These are phyloP conservation scores for Anthracocystis walkeri DNA, from an alignment of 1,284 basidiomycete genomes.

Conservation along the genomic window DNA sequence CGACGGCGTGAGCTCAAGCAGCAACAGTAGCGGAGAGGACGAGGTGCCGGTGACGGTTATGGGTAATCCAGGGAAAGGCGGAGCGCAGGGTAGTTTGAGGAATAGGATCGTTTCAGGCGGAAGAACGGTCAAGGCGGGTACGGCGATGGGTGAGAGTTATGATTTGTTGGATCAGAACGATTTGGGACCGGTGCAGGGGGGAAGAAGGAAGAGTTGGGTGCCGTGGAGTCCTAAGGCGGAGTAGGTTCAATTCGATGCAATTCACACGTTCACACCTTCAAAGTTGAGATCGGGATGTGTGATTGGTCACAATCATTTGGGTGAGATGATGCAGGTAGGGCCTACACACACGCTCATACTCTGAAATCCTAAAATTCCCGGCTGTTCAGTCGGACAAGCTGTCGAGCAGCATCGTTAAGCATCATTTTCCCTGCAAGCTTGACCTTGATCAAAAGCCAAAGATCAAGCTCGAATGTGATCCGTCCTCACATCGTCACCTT, in stretches of 20 bases:
- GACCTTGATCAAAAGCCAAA: no score
- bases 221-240: constrained; percentile 30
- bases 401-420: no score
- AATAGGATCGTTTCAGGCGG: constrained; percentile 15
- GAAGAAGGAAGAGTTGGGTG: constrained; percentile 21
- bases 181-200: constrained; percentile 11
- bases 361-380: no score
- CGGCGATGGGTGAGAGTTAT: constrained; percentile 35
- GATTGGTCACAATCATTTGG: no score
- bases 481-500: no score
- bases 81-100: constrained; percentile 18
- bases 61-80: constrained; percentile 16
- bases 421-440: no score
- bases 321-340: no score
- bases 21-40: constrained; percentile 11
- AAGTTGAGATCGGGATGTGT: neutral
- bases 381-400: no score
- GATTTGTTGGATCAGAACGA: constrained; percentile 52
- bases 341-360: no score
- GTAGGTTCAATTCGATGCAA: neutral
- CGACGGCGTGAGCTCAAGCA: constrained; percentile 24
- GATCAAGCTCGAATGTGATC: no score
- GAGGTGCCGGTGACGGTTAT: constrained; percentile 23
- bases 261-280: no score
- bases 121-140: constrained; percentile 24